Evolutionary conservation across 2,329 filamentous ascomycete species (phyloP).

Genomic region (Xylaria sp.): DNA sequence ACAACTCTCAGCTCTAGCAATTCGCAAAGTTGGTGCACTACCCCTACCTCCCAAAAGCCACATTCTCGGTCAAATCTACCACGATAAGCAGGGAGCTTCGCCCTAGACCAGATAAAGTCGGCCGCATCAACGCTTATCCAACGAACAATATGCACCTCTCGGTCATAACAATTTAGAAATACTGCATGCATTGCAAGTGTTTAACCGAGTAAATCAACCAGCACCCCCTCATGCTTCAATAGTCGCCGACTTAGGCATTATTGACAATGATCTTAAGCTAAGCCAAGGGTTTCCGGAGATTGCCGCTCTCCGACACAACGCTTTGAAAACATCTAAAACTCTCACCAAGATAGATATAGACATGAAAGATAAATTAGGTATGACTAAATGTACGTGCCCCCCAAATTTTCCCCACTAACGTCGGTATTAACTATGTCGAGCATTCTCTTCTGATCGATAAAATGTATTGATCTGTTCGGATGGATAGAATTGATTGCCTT

Average conservation of each 20-base stretch:
- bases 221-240: not conserved
- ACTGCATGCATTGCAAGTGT: constrained; percentile 1
- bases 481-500: not conserved
- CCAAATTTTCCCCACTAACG: not conserved
- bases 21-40: not conserved
- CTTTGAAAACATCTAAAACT: not conserved
- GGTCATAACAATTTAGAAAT: not conserved
- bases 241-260: constrained; percentile 6
- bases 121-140: not conserved
- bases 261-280: not conserved
- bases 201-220: constrained; percentile 2
- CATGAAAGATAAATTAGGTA: not conserved
- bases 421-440: not conserved
- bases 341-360: not conserved
- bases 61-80: not conserved
- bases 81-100: not conserved
- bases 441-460: not conserved
- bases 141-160: constrained; percentile 10
- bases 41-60: not conserved
- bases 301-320: not conserved
- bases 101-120: not conserved
- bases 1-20: not conserved
- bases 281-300: not conserved
- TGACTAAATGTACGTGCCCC: not conserved
- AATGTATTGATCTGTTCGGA: not conserved